phyloP scores from a whole-genome alignment of 805 yeast species.

The Kazachstania kunashirensis region DNA sequence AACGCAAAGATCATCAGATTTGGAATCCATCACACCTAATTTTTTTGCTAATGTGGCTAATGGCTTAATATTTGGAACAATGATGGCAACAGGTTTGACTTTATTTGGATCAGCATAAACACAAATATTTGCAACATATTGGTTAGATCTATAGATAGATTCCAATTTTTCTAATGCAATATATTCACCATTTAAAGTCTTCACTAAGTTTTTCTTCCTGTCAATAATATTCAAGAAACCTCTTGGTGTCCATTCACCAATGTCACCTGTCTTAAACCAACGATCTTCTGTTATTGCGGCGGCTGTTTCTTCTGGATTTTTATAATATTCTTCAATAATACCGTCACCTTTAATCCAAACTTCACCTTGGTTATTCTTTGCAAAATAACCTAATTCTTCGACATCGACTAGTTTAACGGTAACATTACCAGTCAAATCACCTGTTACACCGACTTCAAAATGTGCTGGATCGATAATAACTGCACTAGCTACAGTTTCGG shows the following conservation, averaged over 20 bases:
- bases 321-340: conserved; percentile 68
- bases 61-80: conserved; percentile 67
- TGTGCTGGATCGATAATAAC: conserved; percentile 54
- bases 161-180: conserved; percentile 94
- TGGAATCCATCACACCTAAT: conserved; percentile 34
- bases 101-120: conserved; percentile 84
- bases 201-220: conserved; percentile 90
- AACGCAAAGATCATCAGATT: conserved; percentile 34
- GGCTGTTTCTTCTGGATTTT: conserved; percentile 72
- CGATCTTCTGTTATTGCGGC: conserved; percentile 71
- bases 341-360: conserved; percentile 67
- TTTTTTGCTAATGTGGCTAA: conserved; percentile 52
- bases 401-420: conserved; percentile 88
- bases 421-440: conserved; percentile 72
- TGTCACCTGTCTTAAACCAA: conserved; percentile 96
- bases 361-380: conserved; percentile 91
- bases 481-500: conserved; percentile 91
- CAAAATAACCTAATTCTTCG: conserved; percentile 81
- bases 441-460: conserved; percentile 69
- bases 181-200: conserved; percentile 94
- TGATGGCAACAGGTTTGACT: conserved; percentile 87
- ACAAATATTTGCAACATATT: conserved; percentile 70
- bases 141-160: conserved; percentile 77
- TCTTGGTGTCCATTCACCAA: conserved; percentile 79
- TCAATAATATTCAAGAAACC: conserved; percentile 83